phyloP scores from a whole-genome alignment of 2,329 filamentous ascomycete species.

The Alternaria consortialis region DNA sequence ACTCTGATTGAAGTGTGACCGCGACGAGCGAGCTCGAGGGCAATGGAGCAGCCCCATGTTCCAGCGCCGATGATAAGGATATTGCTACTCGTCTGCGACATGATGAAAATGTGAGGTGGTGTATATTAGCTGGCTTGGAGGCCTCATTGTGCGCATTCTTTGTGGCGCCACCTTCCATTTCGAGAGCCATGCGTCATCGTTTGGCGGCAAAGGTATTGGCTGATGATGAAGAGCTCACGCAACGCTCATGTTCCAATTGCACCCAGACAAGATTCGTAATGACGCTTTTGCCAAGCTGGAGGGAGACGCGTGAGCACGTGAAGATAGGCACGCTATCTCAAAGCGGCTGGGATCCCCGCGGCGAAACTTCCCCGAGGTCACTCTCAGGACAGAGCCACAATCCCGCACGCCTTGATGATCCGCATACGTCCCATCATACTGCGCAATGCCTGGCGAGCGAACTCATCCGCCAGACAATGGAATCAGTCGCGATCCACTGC shows the following conservation, averaged over 20 bases:
- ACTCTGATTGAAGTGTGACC: slow-evolving; percentile 58
- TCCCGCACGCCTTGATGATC: slow-evolving; percentile 25
- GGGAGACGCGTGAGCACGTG: slow-evolving; percentile 19
- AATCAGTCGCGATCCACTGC: slow-evolving; percentile 14
- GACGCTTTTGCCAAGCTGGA: background rate
- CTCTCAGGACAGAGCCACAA: slow-evolving; percentile 3
- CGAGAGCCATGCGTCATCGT: slow-evolving; percentile 3
- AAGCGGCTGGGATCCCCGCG: slow-evolving; percentile 14
- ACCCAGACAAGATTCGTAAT: background rate
- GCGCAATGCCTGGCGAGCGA: slow-evolving; percentile 14
- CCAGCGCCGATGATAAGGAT: slow-evolving; percentile 60
- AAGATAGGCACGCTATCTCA: slow-evolving; percentile 11
- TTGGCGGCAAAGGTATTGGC: background rate
- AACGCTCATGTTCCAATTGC: background rate
- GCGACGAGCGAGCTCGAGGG: slow-evolving; percentile 58
- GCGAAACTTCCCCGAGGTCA: slow-evolving; percentile 4
- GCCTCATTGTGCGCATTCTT: slow-evolving; percentile 9
- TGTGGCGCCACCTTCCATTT: slow-evolving; percentile 13
- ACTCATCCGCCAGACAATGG: background rate
- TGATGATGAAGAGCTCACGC: background rate
- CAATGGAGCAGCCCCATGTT: slow-evolving; percentile 61
- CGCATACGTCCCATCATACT: slow-evolving; percentile 24
- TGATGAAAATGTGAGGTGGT: background rate
- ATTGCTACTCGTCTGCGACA: slow-evolving; percentile 10
- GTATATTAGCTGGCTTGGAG: background rate